Base-by-base conservation (phyloP, 2,329 filamentous ascomycete species). In the Fusarium albidum region DNA sequence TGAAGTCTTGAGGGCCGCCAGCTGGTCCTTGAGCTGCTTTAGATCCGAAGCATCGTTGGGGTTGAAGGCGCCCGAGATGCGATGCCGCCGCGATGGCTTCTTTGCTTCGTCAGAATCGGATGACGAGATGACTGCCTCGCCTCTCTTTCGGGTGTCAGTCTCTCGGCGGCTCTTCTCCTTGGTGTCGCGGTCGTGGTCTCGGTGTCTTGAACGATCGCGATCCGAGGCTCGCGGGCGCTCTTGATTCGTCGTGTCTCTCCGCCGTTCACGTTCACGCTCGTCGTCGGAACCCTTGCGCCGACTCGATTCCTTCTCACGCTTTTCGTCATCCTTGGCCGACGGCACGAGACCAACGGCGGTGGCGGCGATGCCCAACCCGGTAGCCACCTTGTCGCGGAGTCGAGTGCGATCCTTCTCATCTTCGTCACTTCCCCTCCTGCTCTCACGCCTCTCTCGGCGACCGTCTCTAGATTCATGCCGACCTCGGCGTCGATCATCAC, bases 11-110 rank as follows among this genome's bases (percentile, higher is more conserved):
- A 79, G 73, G 27, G 78, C 75, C 14, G 80, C 76, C 26, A 82
- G 69, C 60, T 83, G 75, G 18, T 81, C 77, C 61, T 82, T 81
- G 34, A 84, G 68, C 9, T 78, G 77, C 49, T 73, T 75, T 13
- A 85, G 59, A 13, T 79, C 79, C 26, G 74, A 75, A 3, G 80
- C 75, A 58, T 85, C 78, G 25, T 79, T 84, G 6, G 82, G 82
- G 51, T 83, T 74, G 55, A 85, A 85, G 2, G 71, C 73, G 34
- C 70, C 68, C 1, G 78, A 72, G 29, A 69, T 62, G 13, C 73
- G 73, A 18, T 65, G 65, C 7, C 75, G 74, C 34, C 79, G 75
- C 14, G 71, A 70, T 9, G 69, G 55, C 41, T 69, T 68, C 47
- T 73, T 75, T n/a, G 64, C 69, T 31, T 78, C 72, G 21, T 79